Evolutionary conservation across 73 alveolate species (phyloP).

Genomic region (Paraurostyla sp.): DNA sequence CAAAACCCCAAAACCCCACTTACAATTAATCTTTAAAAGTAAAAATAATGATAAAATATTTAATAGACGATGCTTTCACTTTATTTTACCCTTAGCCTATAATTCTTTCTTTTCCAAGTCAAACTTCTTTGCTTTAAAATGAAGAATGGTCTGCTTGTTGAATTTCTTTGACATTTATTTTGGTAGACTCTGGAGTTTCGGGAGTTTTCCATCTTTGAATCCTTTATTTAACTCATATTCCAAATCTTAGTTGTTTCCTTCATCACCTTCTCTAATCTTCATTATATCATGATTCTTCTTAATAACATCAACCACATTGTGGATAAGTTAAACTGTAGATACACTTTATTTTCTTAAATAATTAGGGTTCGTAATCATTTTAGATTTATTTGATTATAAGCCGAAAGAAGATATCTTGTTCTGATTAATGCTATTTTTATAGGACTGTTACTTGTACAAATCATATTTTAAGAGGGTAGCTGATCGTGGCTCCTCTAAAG

Average conservation of each 20-base stretch:
- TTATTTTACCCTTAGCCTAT: too few species aligned
- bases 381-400: not conserved
- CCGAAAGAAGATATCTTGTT: not conserved
- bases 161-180: not conserved
- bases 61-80: too few species aligned
- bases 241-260: not conserved
- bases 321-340: not conserved
- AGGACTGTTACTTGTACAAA: not conserved
- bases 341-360: not conserved
- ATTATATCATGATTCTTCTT: not conserved
- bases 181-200: not conserved
- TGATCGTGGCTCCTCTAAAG: not conserved
- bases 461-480: not conserved
- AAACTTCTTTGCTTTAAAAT: not conserved
- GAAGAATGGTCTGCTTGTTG: not conserved
- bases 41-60: too few species aligned
- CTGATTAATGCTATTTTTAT: not conserved
- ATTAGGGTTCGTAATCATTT: not conserved
- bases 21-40: too few species aligned
- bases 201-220: not conserved
- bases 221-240: not conserved
- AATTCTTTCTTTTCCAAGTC: not conserved
- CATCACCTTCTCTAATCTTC: not conserved
- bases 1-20: too few species aligned
- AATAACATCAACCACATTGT: not conserved